Conservation (phyloP, 495 filamentous ascomycete genomes). For the Hypoxylon lienhwacheense region DNA sequence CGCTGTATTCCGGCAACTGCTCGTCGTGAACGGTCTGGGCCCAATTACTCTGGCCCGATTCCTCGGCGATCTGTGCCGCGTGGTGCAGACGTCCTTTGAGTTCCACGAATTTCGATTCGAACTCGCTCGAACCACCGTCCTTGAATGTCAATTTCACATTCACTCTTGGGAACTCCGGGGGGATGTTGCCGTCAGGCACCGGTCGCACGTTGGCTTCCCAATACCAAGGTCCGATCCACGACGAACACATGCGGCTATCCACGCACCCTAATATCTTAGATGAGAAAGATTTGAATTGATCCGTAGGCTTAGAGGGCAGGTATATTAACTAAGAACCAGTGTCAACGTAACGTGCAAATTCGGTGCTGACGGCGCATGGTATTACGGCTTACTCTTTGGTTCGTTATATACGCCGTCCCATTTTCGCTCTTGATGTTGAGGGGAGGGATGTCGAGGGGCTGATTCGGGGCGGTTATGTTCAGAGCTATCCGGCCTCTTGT, state of each 20-base stretch:
- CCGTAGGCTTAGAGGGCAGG: constrained; percentile 69
- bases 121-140: constrained; percentile 93
- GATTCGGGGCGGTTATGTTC: constrained; percentile 48
- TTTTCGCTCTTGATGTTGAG: constrained; percentile 52
- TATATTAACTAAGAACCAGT: constrained; percentile 71
- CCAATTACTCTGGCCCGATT: constrained; percentile 49
- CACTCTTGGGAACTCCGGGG: constrained; percentile 68
- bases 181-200: constrained; percentile 81
- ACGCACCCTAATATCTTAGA: constrained; percentile 80
- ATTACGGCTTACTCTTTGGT: constrained; percentile 69
- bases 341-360: constrained; percentile 7
- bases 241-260: constrained; percentile 87
- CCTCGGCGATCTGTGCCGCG: constrained; percentile 67
- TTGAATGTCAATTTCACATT: constrained; percentile 86
- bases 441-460: constrained; percentile 47
- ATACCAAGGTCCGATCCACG: constrained; percentile 94
- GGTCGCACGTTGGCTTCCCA: constrained; percentile 83
- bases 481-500: constrained; percentile 49
- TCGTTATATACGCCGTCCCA: constrained; percentile 77
- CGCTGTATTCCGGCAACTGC: constrained; percentile 80
- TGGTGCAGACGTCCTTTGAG: constrained; percentile 82
- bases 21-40: constrained; percentile 72
- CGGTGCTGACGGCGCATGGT: neutral
- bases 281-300: constrained; percentile 82
- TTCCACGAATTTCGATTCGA: constrained; percentile 77